A percentile compares a stretch with the other conserved stretches of the same genome.
Evolutionary conservation across 202 grass and related monocot genomes (phyloP).

Genomic region (Bolboschoenoplectus hybrid): DNA sequence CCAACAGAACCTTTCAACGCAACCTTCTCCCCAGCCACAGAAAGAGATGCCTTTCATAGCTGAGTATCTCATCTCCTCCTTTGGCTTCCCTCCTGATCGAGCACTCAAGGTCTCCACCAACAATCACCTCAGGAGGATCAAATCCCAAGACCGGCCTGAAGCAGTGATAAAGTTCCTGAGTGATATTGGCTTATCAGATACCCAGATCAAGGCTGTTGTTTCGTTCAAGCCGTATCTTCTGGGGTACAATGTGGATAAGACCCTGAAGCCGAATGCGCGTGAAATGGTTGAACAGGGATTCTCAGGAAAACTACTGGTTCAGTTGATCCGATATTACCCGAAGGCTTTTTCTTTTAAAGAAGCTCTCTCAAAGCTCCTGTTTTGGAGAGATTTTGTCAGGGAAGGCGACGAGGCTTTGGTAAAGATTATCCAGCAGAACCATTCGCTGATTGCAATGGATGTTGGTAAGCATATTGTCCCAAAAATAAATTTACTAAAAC

Average conservation of each 20-base stretch:
- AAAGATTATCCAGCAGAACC: conserved; percentile 26
- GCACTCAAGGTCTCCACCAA: conserved; percentile 18
- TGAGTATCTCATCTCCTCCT: conserved; percentile 32
- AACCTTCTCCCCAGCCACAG: background rate
- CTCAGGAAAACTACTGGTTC: background rate
- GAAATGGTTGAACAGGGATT: conserved; percentile 18
- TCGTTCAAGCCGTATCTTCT: conserved; percentile 18
- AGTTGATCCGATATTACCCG: conserved; percentile 26
- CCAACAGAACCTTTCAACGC: background rate
- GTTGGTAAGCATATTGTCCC: conserved; percentile 29
- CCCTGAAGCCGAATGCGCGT: background rate
- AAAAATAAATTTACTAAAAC: conserved; percentile 31
- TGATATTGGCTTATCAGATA: conserved; percentile 18
- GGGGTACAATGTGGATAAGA: conserved; percentile 17
- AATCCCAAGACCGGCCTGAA: background rate
- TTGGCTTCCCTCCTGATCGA: conserved; percentile 26
- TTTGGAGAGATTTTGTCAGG: conserved; percentile 17
- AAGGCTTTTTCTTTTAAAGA: background rate
- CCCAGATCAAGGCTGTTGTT: conserved; percentile 17
- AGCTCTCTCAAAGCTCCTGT: conserved; percentile 16
- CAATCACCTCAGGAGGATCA: background rate
- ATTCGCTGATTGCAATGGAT: background rate
- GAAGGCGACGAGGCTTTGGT: background rate
- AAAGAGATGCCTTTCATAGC: conserved; percentile 22
- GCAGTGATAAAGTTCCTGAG: conserved; percentile 37